These are phyloP conservation scores for Brassica carinata DNA, from an alignment of 345 rosid species.

Conservation along the genomic window DNA sequence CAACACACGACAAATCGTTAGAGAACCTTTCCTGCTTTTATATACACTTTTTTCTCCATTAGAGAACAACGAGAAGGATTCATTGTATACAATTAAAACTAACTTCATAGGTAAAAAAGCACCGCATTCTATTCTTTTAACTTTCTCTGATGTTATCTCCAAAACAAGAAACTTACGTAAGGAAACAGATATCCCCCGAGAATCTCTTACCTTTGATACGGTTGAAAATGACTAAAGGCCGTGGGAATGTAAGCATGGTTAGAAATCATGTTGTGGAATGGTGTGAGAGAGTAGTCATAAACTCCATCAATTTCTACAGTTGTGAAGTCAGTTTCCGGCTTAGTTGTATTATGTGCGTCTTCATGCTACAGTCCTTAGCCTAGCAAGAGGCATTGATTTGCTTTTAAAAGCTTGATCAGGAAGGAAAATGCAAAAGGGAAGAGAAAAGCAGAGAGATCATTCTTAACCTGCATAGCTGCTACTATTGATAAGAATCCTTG, in stretches of 20 bases:
- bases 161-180: background rate
- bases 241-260: conserved; percentile 34
- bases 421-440: conserved; percentile 12
- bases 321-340: conserved; percentile 62
- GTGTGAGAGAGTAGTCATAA: conserved; percentile 56
- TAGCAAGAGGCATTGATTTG: conserved; percentile 34
- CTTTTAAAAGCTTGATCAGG: background rate
- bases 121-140: conserved; percentile 13
- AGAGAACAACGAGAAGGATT: conserved; percentile 1
- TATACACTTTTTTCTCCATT: background rate
- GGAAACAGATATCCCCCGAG: conserved; percentile 4
- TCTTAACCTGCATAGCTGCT: conserved; percentile 80
- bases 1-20: background rate
- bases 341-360: conserved; percentile 80
- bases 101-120: conserved; percentile 1
- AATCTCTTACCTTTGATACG: background rate
- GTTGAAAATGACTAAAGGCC: conserved; percentile 9
- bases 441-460: conserved; percentile 3
- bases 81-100: conserved; percentile 22
- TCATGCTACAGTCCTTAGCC: conserved; percentile 87
- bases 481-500: conserved; percentile 64
- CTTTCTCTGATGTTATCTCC: conserved; percentile 5
- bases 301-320: conserved; percentile 65
- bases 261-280: conserved; percentile 37
- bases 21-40: background rate